Evolutionary conservation across 1,284 basidiomycete species (phyloP), one percentile per base, ranked within the genome.

Genomic region (Nidula niveotomentosa): DNA sequence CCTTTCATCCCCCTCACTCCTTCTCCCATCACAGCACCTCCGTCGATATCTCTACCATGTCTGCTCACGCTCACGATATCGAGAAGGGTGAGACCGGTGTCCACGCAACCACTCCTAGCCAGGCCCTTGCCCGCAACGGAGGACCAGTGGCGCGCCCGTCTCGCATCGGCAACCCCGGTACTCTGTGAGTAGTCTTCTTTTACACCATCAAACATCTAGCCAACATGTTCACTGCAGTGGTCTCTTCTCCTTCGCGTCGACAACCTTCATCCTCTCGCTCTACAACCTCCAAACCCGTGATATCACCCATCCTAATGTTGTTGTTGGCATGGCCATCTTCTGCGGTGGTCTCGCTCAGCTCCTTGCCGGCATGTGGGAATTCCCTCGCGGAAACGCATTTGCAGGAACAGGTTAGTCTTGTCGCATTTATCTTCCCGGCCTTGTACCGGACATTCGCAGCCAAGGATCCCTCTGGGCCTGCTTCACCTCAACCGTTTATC

Each of bases 291-390:
- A 77, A 53, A 72, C 85, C 47, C 76, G 83, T 15, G 68, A 71
- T 18, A 76, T 91, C 58, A 61, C 65, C 18, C 67, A 68, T 3
- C 81, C 88, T 30, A 95, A 96, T 63, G 84, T 90, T 47, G 85
- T 96, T 54, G 80, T 96, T 53, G 93, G 92, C 58, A 91, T 96
- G 85, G 91, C 92, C 13, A 70, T 92, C 59, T 90, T 84, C 70
- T 85, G 84, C 60, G 95, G 95, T 59, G 96, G 96, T 58, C 80
- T 96, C 33, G 86, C 83, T 6, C 96, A 91, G 67, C 76, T 91
- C 56, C 69, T 89, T 46, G 88, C 88, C 33, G 90, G 90, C 37
- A 89, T 90, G 88, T 91, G 89, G 88, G 88, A 89, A 68, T 95
- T 94, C 71, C 90, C 91, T 1, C 76, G 82, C 48, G 91, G 91